Conservation (phyloP, 305 asterid genomes). For the Solanum hybrid region DNA sequence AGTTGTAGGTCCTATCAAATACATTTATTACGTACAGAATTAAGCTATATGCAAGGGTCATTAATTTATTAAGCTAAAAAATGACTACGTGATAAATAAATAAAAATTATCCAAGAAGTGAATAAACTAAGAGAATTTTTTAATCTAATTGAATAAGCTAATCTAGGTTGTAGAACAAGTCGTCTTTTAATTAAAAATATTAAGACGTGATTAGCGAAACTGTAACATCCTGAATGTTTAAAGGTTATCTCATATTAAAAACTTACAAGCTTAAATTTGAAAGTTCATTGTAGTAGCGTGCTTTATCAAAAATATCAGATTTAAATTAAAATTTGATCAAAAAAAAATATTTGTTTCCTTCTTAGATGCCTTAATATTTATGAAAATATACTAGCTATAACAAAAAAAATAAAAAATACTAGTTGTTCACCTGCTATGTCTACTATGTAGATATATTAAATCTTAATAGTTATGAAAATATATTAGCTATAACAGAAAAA, state of each 20-base stretch:
- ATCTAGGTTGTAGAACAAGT: background rate
- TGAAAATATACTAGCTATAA: too few relatives aligned
- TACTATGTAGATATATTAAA: background rate
- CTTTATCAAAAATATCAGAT: too few relatives aligned
- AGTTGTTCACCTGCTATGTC: background rate
- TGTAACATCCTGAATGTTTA: background rate
- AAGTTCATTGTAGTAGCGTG: background rate
- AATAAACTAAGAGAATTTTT: background rate
- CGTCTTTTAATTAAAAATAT: too few relatives aligned
- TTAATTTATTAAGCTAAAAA: too few relatives aligned
- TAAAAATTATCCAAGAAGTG: background rate
- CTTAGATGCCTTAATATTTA: background rate
- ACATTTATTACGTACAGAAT: background rate
- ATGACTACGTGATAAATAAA: background rate
- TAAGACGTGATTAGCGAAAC: background rate
- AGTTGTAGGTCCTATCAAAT: background rate
- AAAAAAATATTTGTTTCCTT: background rate
- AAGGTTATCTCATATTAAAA: background rate
- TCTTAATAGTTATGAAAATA: too few relatives aligned
- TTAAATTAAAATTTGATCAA: background rate
- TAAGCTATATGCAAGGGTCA: background rate
- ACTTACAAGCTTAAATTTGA: background rate
- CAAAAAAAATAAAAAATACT: background rate
- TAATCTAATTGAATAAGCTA: background rate
- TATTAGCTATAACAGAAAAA: too few relatives aligned